A percentile compares a stretch with the other conserved stretches of the same genome.
phyloP scores from a whole-genome alignment of 2,329 filamentous ascomycete species.

The Leptographium lundbergii region DNA sequence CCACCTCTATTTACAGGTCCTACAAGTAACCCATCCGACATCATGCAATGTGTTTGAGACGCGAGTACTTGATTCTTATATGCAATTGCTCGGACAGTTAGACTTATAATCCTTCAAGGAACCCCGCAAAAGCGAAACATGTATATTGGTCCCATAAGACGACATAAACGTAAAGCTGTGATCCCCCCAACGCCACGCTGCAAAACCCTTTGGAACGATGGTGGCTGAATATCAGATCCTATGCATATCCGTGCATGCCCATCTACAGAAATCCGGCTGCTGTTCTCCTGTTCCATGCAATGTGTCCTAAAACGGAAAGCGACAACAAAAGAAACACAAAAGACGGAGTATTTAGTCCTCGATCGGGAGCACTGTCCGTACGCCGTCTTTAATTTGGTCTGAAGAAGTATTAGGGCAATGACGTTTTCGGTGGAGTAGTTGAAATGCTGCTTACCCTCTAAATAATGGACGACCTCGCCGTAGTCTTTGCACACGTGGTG shows the following conservation, averaged over 20 bases:
- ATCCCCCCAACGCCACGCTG: background rate
- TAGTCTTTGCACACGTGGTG: slow-evolving; percentile 28
- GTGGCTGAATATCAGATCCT: background rate
- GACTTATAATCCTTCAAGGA: too few relatives aligned
- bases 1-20: too few relatives aligned
- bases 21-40: too few relatives aligned
- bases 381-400: slow-evolving; percentile 15
- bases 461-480: slow-evolving; percentile 21
- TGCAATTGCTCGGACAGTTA: too few relatives aligned
- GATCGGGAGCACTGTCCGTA: slow-evolving; percentile 15
- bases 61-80: too few relatives aligned
- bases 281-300: background rate
- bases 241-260: background rate
- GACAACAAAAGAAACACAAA: background rate
- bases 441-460: slow-evolving; percentile 18
- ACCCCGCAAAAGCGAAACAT: background rate
- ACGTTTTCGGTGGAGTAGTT: background rate
- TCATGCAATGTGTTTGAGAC: too few relatives aligned
- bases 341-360: slow-evolving; percentile 8
- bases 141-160: background rate
- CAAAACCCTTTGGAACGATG: background rate
- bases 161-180: background rate
- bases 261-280: background rate
- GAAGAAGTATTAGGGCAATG: background rate
- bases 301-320: background rate